Percentiles rank a stretch among this genome's conserved stretches.
Conservation (phyloP, 306 rosid species). For the Ammopiptanthus mongolicus region DNA sequence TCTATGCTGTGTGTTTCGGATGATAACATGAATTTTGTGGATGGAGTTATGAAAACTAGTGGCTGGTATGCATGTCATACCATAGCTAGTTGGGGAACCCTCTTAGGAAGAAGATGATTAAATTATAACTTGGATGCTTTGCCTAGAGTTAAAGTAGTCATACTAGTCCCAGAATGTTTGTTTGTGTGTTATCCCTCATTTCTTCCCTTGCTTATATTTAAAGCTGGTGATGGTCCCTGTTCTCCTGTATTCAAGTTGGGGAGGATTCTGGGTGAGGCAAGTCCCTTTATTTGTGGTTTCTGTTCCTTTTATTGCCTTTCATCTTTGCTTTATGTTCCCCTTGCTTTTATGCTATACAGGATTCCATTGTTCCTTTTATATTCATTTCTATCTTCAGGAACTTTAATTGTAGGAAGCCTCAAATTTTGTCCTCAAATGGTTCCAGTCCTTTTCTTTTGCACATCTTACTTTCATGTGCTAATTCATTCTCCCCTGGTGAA, state of each 20-base stretch:
- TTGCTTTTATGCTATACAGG: neutral
- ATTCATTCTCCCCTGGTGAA: neutral
- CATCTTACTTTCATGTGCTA: neutral
- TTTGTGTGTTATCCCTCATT: neutral
- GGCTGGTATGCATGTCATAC: neutral
- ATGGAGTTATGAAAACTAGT: neutral
- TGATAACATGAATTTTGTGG: neutral
- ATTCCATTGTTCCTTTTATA: neutral
- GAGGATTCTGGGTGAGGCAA: conserved; percentile 5
- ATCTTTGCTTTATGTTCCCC: neutral
- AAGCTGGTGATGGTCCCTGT: neutral
- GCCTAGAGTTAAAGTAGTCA: neutral
- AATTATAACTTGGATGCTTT: neutral
- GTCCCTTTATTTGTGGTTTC: neutral
- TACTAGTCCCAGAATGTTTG: neutral
- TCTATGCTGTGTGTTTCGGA: neutral
- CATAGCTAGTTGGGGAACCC: neutral
- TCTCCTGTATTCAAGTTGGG: neutral
- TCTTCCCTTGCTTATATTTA: neutral
- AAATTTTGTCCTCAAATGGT: neutral
- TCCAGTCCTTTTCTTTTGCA: neutral
- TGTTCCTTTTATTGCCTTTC: neutral
- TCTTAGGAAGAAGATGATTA: neutral
- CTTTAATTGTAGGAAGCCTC: neutral
- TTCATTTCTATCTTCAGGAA: neutral